Evolutionary conservation across 2,329 filamentous ascomycete genomes (phyloP), one percentile per base, ranked within the genome.

Genomic region (Fusarium nodosum): DNA sequence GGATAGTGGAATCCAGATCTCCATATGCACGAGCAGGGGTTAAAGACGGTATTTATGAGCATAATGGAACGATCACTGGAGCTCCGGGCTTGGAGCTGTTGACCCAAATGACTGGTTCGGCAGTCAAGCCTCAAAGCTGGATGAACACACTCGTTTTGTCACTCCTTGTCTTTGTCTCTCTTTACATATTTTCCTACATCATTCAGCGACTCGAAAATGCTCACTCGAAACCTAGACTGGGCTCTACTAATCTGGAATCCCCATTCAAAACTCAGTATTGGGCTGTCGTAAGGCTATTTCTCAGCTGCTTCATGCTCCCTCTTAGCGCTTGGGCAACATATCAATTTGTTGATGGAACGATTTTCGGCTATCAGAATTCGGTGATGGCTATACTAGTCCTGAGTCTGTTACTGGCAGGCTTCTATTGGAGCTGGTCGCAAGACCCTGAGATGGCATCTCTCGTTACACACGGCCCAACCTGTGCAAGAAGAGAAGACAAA

Each of bases 291-390:
- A 87, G 91, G 42, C 84, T 93, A 61, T 85, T 92, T 18, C 91
- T 92, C 81, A 93, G 91, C 77, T 94, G 89, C 79, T 91, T 94
- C 73, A 83, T 93, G 52, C 79, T 94, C 7, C 92, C 92, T 0
- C 84, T 93, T 42, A 85, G 93, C 18, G 85, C 91, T 0, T 79
- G 93, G 48, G 92, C 91, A 10, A 86, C 92, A 68, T 94, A 92
- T 74, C 91, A 94, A 75, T 82, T 94, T 47, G 56, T 62, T 1
- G 55, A 72, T 7, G 72, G 65, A 3, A 28, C 45, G 0, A 30
- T 58, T 0, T 36, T 73, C 0, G 74, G 73, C 0, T 51, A 68
- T 4, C 69, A 75, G 4, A 73, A 77, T 39, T 73, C 71, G 0
- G 55, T 68, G 84, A 91, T 44, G 18, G 72, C 75, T 1, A 53